phyloP scores from a whole-genome alignment of 2,329 filamentous ascomycete genomes.

The Xylaria multiplex region DNA sequence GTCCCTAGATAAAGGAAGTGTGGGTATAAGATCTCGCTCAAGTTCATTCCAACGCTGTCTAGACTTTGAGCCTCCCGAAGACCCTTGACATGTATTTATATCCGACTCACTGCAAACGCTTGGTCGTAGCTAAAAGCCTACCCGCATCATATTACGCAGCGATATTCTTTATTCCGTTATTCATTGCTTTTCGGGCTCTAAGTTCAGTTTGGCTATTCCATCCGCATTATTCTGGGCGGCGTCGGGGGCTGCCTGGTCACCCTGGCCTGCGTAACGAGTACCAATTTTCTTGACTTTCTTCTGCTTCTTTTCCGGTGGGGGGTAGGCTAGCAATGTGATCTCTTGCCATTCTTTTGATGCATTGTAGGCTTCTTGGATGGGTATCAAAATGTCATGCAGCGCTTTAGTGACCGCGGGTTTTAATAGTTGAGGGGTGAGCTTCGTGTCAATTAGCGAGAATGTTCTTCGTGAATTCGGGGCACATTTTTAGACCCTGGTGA shows the following conservation, averaged over 20 bases:
- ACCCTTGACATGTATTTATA: background rate
- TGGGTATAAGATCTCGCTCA: conserved; percentile 32
- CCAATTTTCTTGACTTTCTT: conserved; percentile 84
- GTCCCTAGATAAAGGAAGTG: background rate
- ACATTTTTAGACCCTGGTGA: too few species aligned
- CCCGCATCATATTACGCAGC: background rate
- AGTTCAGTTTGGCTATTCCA: conserved; percentile 25
- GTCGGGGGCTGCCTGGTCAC: conserved; percentile 6
- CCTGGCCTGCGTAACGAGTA: conserved; percentile 45
- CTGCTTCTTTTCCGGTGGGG: conserved; percentile 72
- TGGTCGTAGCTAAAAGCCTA: background rate
- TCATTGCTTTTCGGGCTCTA: conserved; percentile 24
- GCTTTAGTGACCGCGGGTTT: conserved; percentile 84
- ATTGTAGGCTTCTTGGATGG: conserved; percentile 80
- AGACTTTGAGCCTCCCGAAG: background rate
- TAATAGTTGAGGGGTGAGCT: conserved; percentile 85
- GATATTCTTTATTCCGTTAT: conserved; percentile 1
- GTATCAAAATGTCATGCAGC: conserved; percentile 77
- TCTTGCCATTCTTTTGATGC: conserved; percentile 82
- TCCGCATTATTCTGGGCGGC: conserved; percentile 11
- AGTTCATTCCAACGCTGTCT: conserved; percentile 9
- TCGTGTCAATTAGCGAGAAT: conserved; percentile 34
- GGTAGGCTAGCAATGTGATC: conserved; percentile 82
- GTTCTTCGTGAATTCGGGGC: background rate
- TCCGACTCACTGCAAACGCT: background rate